Conservation (phyloP, 345 rosid species). For the Diplotaxis tenuifolia region DNA sequence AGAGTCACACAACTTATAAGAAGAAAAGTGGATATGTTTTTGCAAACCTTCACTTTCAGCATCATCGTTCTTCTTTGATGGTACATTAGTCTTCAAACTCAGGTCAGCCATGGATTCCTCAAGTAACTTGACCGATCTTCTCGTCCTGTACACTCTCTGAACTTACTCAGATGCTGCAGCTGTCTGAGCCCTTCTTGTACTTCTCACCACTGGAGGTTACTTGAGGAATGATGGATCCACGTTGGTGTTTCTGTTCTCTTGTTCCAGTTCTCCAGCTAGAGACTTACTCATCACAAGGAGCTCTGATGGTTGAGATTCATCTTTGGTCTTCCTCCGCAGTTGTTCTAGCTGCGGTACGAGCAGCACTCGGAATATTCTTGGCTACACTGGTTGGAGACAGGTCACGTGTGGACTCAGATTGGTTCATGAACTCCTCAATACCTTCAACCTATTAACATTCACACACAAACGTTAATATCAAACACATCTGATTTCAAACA, state of each 20-base stretch:
- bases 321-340: conserved; percentile 49
- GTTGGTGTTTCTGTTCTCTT: conserved; percentile 42
- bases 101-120: conserved; percentile 38
- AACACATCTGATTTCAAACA: too few species aligned
- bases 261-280: conserved; percentile 37
- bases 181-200: conserved; percentile 31
- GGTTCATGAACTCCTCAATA: conserved; percentile 54
- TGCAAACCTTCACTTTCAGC: too few species aligned
- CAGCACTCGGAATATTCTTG: conserved; percentile 29
- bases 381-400: conserved; percentile 44
- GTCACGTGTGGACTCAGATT: conserved; percentile 30
- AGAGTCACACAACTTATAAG: too few species aligned
- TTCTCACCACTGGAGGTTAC: conserved; percentile 32
- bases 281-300: conserved; percentile 36
- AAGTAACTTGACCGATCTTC: conserved; percentile 66
- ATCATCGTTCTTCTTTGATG: too few species aligned
- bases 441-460: conserved; percentile 40
- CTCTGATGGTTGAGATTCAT: conserved; percentile 44
- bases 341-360: conserved; percentile 48
- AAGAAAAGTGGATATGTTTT: too few species aligned
- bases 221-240: conserved; percentile 41
- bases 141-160: conserved; percentile 54
- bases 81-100: not conserved
- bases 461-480: too few species aligned
- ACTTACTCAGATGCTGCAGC: conserved; percentile 34